Evolutionary conservation across 208 protist genomes (phyloP), one percentile per base, ranked within the genome.

Genomic region (Angomonas ambiguus): DNA sequence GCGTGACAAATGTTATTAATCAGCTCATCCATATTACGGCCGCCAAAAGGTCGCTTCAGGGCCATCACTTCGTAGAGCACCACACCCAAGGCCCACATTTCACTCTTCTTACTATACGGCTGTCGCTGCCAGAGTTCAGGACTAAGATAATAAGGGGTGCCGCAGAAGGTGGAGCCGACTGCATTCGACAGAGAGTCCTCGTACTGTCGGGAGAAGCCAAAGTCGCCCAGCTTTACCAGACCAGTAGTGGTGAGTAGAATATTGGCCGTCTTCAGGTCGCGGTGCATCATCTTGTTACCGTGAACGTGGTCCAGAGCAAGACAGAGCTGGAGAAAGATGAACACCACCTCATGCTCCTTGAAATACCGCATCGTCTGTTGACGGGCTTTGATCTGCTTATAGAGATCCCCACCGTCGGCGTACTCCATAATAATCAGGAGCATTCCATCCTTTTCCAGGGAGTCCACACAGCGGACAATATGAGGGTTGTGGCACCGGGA

Each of bases 101-200:
- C 95, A 33, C 74, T 82, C 75, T 97, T 97, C 53, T 95, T 87
- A 76, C 94, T 96, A 80, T 97, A 98, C 42, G 87, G 85, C 71
- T 88, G 82, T 28, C 90, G 79, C 45, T 92, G 82, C 80, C 88
- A 97, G 32, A 98, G 71, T 79, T 98, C 93, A 1, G 95, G 95
- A 51, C 86, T 91, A 33, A 98, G 76, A 67, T 97, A 98, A 65
- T 97, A 95, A 6, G 94, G 91, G 27, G 88, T 93, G 28, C 88
- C 92, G 55, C 87, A 94, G 74, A 93, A 93, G 41, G 87, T 93
- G 27, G 87, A 83, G 53, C 83, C 87, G 20, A 93, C 87, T n/a
- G 80, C 80, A 65, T 92, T 92, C 13, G 87, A 90, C 1, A 86
- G 79, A 0, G 87, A 90, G 72, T 90, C 87, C 72, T 93, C 87